phyloP scores from a whole-genome alignment of 805 yeast species.

The Ogataea nakhonphanomensis region DNA sequence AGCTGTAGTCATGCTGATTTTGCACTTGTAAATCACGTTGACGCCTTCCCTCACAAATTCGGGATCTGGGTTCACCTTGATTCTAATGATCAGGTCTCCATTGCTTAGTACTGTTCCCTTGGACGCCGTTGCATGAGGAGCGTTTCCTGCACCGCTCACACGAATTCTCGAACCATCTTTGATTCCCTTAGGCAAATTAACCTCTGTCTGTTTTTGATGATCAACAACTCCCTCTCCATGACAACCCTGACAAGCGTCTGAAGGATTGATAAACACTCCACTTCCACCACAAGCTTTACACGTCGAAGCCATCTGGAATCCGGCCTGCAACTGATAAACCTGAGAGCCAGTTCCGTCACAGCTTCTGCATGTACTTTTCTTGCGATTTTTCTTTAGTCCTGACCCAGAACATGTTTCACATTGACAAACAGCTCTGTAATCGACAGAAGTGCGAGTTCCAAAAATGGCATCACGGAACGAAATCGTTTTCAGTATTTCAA shows the following conservation, averaged over 20 bases:
- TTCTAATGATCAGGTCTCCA: slow-evolving; percentile 86
- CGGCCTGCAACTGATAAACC: slow-evolving; percentile 81
- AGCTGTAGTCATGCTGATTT: slow-evolving; percentile 91
- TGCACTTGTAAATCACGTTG: slow-evolving; percentile 61
- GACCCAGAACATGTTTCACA: slow-evolving; percentile 81
- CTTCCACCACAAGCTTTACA: slow-evolving; percentile 85
- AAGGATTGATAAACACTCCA: slow-evolving; percentile 70
- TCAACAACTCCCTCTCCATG: slow-evolving; percentile 86
- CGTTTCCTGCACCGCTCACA: slow-evolving; percentile 85
- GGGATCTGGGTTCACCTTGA: slow-evolving; percentile 73
- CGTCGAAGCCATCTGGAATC: slow-evolving; percentile 95
- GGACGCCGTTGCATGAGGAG: slow-evolving; percentile 75
- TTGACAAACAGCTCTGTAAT: slow-evolving; percentile 68
- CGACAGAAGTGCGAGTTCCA: slow-evolving; percentile 65
- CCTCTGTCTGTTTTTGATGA: slow-evolving; percentile 62
- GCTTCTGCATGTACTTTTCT: slow-evolving; percentile 72
- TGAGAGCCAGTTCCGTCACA: slow-evolving; percentile 95
- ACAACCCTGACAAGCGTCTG: slow-evolving; percentile 74
- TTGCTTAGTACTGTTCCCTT: slow-evolving; percentile 63
- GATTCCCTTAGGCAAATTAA: slow-evolving; percentile 87
- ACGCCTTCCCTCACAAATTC: slow-evolving; percentile 63
- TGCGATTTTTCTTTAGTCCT: slow-evolving; percentile 76
- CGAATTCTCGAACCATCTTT: slow-evolving; percentile 82
- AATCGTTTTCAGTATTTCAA: slow-evolving; percentile 73
- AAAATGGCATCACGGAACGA: slow-evolving; percentile 83